Conservation (phyloP, 228 moss, liverwort and hornwort species). For the Sphagnum magellanicum region DNA sequence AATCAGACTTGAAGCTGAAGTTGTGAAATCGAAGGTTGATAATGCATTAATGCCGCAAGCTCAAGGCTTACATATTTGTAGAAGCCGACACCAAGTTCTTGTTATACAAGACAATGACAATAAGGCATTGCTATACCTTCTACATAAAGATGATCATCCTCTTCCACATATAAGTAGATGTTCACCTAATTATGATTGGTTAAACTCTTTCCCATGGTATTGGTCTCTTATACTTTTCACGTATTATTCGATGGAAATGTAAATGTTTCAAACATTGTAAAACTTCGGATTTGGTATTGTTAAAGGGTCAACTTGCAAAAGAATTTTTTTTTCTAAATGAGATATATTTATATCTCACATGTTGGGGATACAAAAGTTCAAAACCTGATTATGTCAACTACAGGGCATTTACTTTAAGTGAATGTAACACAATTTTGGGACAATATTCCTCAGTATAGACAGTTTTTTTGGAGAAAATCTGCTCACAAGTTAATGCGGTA, state of each 20-base stretch:
- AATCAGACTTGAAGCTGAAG: conserved; percentile 27
- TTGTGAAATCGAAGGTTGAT: conserved; percentile 34
- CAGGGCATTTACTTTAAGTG: too few relatives aligned
- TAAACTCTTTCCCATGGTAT: neutral
- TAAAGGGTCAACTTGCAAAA: neutral
- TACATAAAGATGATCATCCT: neutral
- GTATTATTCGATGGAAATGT: neutral
- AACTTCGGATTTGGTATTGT: neutral
- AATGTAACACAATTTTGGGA: too few relatives aligned
- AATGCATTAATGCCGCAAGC: conserved; percentile 33
- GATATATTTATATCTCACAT: too few relatives aligned
- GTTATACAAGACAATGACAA: conserved; percentile 34
- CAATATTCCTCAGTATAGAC: too few relatives aligned
- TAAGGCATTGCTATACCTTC: conserved; percentile 27
- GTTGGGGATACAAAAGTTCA: too few relatives aligned
- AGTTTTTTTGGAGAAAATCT: too few relatives aligned
- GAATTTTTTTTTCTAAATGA: too few relatives aligned
- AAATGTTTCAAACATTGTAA: neutral
- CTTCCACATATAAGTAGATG: neutral
- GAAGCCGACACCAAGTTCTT: conserved; percentile 43
- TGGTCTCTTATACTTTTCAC: neutral
- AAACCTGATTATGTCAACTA: too few relatives aligned
- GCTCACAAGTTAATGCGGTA: too few relatives aligned
- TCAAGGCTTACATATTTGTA: conserved; percentile 42
- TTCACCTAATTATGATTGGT: neutral